Base-by-base conservation (phyloP, 1,284 basidiomycete species). In the Leccinum subfulvum region DNA sequence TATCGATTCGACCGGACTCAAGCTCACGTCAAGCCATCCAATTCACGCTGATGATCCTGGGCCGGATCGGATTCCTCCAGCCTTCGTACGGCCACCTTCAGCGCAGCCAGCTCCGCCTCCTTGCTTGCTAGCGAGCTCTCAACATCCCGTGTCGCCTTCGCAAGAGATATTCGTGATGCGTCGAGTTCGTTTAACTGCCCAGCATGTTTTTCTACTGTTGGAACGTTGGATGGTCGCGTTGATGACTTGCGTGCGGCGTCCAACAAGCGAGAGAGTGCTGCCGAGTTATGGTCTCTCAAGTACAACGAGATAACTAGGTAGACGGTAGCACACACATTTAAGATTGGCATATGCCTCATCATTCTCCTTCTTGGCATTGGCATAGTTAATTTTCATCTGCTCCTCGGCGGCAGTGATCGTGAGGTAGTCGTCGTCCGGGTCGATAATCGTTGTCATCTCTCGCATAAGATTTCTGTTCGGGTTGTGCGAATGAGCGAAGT, bases 351-450 rank as follows among this genome's bases (percentile, higher is more conserved):
- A 85, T 1, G 82, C 80, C 51, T 87, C 84, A 47, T 90, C 88
- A 0, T 88, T 73, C 51, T 89, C 88, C 65, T 84, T 87, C 72
- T 83, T 85, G 57, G 85, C 77, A 56, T 76, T 78, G 3, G 80
- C 76, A 66, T 87, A 83, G 5, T 83, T 83, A 5, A 78, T 67
- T 7, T 81, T 81, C 73, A 90, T 86, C 63, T 81, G 84, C 65
- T 90, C 85, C 67, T 91, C 89, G 4, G 89, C 85, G 10, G 81
- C 83, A 26, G 85, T 84, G 57, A 91, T 89, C 9, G 86, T 87
- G 62, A 89, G 76, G 70, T 85, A 91, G 73, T 91, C 89, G 61
- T 90, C 88, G 47, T 88, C 87, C 2, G 89, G 87, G 68, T 89
- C 86, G 57, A 91, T 87, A 63, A 90, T 84, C 2, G 82, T 80